phyloP scores from a whole-genome alignment of 2,329 filamentous ascomycete genomes.

The Herpotrichia juniperi region DNA sequence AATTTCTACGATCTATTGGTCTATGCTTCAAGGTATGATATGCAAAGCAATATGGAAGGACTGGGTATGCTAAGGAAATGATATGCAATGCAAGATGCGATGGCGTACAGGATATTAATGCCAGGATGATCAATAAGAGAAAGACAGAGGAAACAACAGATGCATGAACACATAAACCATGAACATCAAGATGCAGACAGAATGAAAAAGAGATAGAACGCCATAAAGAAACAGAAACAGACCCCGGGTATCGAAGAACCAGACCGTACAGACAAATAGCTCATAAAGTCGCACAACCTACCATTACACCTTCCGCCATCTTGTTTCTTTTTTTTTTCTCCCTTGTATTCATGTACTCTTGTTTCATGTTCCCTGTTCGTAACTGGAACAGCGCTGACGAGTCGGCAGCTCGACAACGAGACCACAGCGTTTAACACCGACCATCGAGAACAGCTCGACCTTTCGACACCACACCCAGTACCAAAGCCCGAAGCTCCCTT shows the following conservation, averaged over 20 bases:
- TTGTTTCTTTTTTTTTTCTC: conserved; percentile 1
- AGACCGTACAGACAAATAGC: conserved; percentile 7
- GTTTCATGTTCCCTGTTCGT: conserved; percentile 1
- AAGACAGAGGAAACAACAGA: not conserved
- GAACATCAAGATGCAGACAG: not conserved
- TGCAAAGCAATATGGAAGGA: not conserved
- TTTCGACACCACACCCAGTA: conserved; percentile 77
- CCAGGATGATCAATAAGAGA: not conserved
- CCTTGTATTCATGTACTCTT: not conserved
- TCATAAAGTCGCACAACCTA: conserved; percentile 10
- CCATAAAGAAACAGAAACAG: not conserved
- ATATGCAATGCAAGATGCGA: not conserved
- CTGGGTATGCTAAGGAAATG: not conserved
- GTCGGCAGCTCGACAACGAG: conserved; percentile 57
- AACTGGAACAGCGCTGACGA: not conserved
- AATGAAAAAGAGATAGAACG: not conserved
- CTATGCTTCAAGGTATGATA: not conserved
- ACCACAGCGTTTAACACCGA: conserved; percentile 76
- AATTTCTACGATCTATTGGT: not conserved
- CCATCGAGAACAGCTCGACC: conserved; percentile 85
- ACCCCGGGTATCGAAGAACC: conserved; percentile 21
- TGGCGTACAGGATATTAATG: conserved; percentile 4
- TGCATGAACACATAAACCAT: not conserved
- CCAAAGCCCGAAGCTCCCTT: conserved; percentile 68
- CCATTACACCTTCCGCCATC: conserved; percentile 13